These are phyloP conservation scores for Hypoxylon sp. DNA, from an alignment of 2,329 filamentous ascomycete species.

Conservation along the genomic window DNA sequence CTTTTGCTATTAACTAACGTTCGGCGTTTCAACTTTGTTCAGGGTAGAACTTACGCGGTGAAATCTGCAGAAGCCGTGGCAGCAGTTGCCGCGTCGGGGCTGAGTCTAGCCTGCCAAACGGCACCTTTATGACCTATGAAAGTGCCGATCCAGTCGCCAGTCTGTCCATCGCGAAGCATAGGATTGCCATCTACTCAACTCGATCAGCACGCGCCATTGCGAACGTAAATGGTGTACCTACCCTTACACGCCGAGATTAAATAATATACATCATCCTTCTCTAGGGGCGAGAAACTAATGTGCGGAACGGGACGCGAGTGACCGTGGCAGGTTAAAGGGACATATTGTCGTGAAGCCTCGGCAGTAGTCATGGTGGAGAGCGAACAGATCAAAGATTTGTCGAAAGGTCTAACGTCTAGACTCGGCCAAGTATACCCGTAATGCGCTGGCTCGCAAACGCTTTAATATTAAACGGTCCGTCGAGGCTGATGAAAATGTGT, in stretches of 20 bases:
- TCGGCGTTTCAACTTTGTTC: conserved; percentile 6
- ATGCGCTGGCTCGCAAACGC: background rate
- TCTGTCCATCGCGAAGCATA: conserved; percentile 96
- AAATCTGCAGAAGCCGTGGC: conserved; percentile 97
- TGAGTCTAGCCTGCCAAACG: conserved; percentile 95
- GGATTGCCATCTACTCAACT: conserved; percentile 89
- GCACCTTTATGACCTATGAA: conserved; percentile 99
- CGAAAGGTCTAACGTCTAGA: too few species aligned
- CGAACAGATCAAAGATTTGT: too few species aligned
- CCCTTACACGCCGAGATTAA: conserved; percentile 95
- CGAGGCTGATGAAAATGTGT: conserved; percentile 1
- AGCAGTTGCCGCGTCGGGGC: conserved; percentile 87
- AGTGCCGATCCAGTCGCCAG: conserved; percentile 97
- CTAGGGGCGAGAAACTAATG: conserved; percentile 86
- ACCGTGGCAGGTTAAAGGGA: conserved; percentile 93
- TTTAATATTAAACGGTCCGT: background rate
- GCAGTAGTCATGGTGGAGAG: conserved; percentile 43
- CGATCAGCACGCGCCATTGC: conserved; percentile 8
- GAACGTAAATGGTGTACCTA: conserved; percentile 54
- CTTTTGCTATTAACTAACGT: conserved; percentile 64
- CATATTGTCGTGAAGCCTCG: conserved; percentile 68
- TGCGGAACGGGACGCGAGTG: conserved; percentile 94
- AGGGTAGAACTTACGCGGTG: conserved; percentile 77
- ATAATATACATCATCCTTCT: conserved; percentile 89
- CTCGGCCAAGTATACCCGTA: conserved; percentile 3